Conservation (phyloP, 192 early-diverging fungal species). For the Diversispora eburnea region DNA sequence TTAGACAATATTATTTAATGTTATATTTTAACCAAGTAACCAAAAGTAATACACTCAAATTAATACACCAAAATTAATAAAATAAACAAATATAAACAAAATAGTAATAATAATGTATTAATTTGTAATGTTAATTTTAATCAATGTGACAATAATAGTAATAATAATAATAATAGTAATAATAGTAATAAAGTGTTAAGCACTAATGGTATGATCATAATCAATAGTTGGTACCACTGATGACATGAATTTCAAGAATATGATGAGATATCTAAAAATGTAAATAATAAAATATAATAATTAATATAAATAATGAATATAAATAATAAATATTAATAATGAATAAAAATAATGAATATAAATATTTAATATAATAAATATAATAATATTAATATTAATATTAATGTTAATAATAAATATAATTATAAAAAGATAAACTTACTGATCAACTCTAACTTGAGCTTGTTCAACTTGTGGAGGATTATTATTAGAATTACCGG, state of each 20-base stretch:
- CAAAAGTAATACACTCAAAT: too few relatives aligned
- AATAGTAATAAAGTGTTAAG: constrained; percentile 41
- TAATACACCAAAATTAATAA: too few relatives aligned
- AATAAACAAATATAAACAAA: too few relatives aligned
- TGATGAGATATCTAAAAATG: constrained; percentile 67
- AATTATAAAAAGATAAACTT: constrained; percentile 32
- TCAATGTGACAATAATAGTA: too few relatives aligned
- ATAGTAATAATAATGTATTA: too few relatives aligned
- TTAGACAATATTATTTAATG: too few relatives aligned
- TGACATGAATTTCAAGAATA: constrained; percentile 98
- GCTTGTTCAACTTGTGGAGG: constrained; percentile 26
- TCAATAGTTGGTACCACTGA: constrained; percentile 96
- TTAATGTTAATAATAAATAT: neutral
- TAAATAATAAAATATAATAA: neutral
- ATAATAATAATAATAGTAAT: too few relatives aligned
- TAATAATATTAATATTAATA: too few relatives aligned
- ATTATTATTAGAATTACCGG: neutral
- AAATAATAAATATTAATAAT: neutral
- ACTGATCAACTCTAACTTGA: constrained; percentile 86
- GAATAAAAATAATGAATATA: neutral
- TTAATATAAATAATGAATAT: neutral
- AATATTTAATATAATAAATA: too few relatives aligned
- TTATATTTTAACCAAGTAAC: too few relatives aligned
- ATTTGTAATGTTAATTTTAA: too few relatives aligned
- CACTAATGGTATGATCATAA: constrained; percentile 93